These are phyloP conservation scores for Daedaleopsis nitida DNA, from an alignment of 768 basidiomycete species.

Conservation along the genomic window DNA sequence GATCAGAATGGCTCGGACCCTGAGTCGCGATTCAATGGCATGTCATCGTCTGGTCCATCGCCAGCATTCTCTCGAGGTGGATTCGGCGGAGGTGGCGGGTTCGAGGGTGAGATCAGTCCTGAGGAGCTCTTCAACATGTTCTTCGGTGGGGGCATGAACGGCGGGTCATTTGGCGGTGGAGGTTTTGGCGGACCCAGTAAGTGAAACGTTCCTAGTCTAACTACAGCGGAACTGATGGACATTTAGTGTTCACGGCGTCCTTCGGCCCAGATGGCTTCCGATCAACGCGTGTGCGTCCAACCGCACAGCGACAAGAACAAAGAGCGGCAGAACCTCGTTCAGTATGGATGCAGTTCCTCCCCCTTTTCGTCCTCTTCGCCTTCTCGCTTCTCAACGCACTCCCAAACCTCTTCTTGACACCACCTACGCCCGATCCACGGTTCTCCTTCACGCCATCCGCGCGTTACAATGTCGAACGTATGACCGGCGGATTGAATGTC, in stretches of 20 bases:
- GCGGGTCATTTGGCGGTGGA: conserved; percentile 49
- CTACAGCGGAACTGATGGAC: conserved; percentile 5
- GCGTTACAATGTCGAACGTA: conserved; percentile 69
- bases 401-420: conserved; percentile 70
- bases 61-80: conserved; percentile 51
- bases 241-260: conserved; percentile 67
- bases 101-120: conserved; percentile 87
- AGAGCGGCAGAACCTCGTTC: conserved; percentile 57
- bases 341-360: conserved; percentile 75
- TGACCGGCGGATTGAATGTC: conserved; percentile 69
- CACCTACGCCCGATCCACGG: conserved; percentile 73
- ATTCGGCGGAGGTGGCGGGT: conserved; percentile 51
- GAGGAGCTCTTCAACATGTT: conserved; percentile 99
- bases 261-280: conserved; percentile 88
- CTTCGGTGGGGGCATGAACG: conserved; percentile 75
- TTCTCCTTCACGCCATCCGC: conserved; percentile 68
- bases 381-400: conserved; percentile 85
- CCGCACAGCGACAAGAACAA: conserved; percentile 32
- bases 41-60: conserved; percentile 48
- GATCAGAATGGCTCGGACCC: conserved; percentile 89
- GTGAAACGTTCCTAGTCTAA: conserved; percentile 1
- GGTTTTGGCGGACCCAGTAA: conserved; percentile 20
- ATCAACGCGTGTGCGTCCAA: conserved; percentile 58
- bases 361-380: conserved; percentile 78
- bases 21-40: conserved; percentile 76